Evolutionary conservation across 2,329 filamentous ascomycete genomes (phyloP).

Genomic region (Trichoderma koningiopsis): DNA sequence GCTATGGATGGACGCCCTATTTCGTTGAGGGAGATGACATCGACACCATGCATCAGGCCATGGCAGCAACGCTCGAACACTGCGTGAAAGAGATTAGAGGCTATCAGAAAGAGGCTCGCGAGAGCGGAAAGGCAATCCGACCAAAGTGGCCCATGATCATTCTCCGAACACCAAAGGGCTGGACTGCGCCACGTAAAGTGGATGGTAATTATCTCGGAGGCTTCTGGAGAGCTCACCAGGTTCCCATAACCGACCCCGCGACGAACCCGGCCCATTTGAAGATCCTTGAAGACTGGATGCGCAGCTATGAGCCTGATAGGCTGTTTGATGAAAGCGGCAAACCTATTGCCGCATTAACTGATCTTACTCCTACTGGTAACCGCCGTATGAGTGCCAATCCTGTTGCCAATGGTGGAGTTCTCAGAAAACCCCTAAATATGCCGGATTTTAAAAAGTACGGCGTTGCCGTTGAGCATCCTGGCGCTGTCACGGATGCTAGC

Average conservation of each 20-base stretch:
- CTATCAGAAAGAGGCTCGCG: conserved; percentile 71
- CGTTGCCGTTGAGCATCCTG: conserved; percentile 63
- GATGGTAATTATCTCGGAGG: conserved; percentile 71
- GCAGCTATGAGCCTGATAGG: conserved; percentile 71
- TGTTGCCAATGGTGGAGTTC: conserved; percentile 69
- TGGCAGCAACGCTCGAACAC: conserved; percentile 74
- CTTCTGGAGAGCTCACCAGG: conserved; percentile 79
- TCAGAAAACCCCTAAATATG: conserved; percentile 68
- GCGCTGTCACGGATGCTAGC: conserved; percentile 58
- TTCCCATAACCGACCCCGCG: conserved; percentile 71
- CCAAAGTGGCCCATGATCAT: conserved; percentile 80
- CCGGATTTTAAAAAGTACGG: conserved; percentile 71
- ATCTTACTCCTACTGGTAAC: conserved; percentile 65
- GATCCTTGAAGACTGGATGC: conserved; percentile 75
- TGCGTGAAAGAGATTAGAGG: conserved; percentile 69
- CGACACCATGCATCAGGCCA: conserved; percentile 77
- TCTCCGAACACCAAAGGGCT: conserved; percentile 76
- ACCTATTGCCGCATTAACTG: conserved; percentile 63
- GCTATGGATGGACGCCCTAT: conserved; percentile 79
- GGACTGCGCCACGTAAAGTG: conserved; percentile 73
- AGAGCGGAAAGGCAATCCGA: conserved; percentile 68
- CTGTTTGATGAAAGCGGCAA: conserved; percentile 67
- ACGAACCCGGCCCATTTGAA: conserved; percentile 67
- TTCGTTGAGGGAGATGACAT: conserved; percentile 77
- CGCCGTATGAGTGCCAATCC: conserved; percentile 78